Evolutionary conservation across 1,139 yeast genomes (phyloP).

Genomic region (Taphrina flavorubra): DNA sequence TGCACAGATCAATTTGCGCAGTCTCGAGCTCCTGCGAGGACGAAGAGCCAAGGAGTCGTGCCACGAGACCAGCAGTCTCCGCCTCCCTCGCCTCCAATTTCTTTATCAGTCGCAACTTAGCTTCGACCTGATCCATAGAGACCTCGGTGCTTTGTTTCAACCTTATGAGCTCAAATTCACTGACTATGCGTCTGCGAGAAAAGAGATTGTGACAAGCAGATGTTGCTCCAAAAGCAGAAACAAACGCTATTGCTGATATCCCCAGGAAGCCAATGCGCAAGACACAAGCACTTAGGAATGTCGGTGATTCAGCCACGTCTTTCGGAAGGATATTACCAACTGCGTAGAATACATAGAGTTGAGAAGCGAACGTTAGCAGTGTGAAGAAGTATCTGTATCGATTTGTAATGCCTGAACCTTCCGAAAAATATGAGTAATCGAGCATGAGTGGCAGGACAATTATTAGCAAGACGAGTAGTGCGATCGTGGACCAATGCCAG

Average conservation of each 20-base stretch:
- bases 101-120: slow-evolving; percentile 45
- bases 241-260: slow-evolving; percentile 69
- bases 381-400: slow-evolving; percentile 45
- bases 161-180: slow-evolving; percentile 51
- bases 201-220: slow-evolving; percentile 61
- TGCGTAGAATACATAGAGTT: slow-evolving; percentile 50
- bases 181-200: slow-evolving; percentile 49
- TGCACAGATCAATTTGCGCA: slow-evolving; percentile 53
- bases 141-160: slow-evolving; percentile 52
- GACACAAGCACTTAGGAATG: slow-evolving; percentile 52
- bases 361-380: slow-evolving; percentile 47
- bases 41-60: slow-evolving; percentile 49
- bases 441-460: slow-evolving; percentile 52
- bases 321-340: slow-evolving; percentile 51
- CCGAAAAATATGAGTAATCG: slow-evolving; percentile 47
- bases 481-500: slow-evolving; percentile 52
- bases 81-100: slow-evolving; percentile 44
- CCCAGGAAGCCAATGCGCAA: slow-evolving; percentile 74
- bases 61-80: slow-evolving; percentile 42
- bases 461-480: slow-evolving; percentile 50
- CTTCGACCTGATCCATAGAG: slow-evolving; percentile 51
- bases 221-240: slow-evolving; percentile 77
- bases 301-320: slow-evolving; percentile 39
- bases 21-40: slow-evolving; percentile 42
- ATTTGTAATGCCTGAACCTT: slow-evolving; percentile 45